These are phyloP conservation scores for Suhomyces prunicola DNA, from an alignment of 805 yeast species.

Conservation along the genomic window DNA sequence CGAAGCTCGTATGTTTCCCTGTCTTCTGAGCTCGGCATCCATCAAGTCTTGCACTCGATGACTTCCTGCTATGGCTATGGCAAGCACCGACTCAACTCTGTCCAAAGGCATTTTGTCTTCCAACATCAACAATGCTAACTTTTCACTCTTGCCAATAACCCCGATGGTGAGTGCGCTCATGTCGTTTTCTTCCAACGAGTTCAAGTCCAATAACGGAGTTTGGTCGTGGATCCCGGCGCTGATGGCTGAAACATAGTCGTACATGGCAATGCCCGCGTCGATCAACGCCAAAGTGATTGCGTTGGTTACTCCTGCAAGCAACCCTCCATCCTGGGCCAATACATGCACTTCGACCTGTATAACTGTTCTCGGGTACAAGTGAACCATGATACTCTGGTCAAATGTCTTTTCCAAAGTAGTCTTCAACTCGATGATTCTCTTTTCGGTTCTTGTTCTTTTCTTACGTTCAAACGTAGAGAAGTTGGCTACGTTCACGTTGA, in stretches of 20 bases:
- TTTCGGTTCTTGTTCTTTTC: slow-evolving; percentile 65
- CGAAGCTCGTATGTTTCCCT: slow-evolving; percentile 59
- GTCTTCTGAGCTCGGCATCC: slow-evolving; percentile 80
- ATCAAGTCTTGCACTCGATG: slow-evolving; percentile 77
- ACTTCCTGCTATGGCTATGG: slow-evolving; percentile 83
- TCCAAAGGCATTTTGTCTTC: slow-evolving; percentile 88
- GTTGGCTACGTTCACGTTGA: slow-evolving; percentile 70
- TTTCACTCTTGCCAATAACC: slow-evolving; percentile 76
- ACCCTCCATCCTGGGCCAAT: slow-evolving; percentile 86
- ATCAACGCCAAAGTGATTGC: slow-evolving; percentile 85
- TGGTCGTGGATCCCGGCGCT: slow-evolving; percentile 78
- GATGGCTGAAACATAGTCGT: slow-evolving; percentile 81
- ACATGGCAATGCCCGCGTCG: slow-evolving; percentile 94
- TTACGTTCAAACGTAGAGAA: slow-evolving; percentile 77
- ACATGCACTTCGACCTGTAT: slow-evolving; percentile 77
- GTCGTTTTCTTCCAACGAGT: slow-evolving; percentile 78
- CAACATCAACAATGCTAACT: slow-evolving; percentile 68
- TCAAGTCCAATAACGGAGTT: slow-evolving; percentile 75
- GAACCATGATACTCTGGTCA: slow-evolving; percentile 67
- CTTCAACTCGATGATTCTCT: slow-evolving; percentile 63
- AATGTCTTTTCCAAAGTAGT: slow-evolving; percentile 68
- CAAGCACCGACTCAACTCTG: slow-evolving; percentile 67
- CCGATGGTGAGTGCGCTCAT: slow-evolving; percentile 81
- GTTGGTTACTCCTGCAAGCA: slow-evolving; percentile 74
- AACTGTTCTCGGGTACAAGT: slow-evolving; percentile 77